A percentile compares a stretch with the other conserved stretches of the same genome.
Evolutionary conservation across 2,329 filamentous ascomycete genomes (phyloP).

Genomic region (Cordyceps cicadae): DNA sequence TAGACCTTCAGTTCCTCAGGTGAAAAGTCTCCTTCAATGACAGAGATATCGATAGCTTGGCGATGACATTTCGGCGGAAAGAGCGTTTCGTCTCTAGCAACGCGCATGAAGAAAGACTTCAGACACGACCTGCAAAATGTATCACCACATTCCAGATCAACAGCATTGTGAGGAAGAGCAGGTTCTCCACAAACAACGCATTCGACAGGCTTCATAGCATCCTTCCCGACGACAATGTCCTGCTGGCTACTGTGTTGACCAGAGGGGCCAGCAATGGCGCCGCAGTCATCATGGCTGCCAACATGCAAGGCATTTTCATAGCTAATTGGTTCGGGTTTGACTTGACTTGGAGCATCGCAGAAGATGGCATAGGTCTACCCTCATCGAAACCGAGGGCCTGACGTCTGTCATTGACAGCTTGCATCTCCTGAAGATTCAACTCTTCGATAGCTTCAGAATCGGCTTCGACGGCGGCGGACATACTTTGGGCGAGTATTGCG

Average conservation of each 20-base stretch:
- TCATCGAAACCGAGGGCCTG: too few relatives aligned
- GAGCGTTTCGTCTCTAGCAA: conserved; percentile 8
- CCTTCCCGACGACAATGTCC: too few relatives aligned
- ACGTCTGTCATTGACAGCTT: not conserved
- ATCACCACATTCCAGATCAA: conserved; percentile 5
- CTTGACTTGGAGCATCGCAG: too few relatives aligned
- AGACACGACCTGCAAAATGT: conserved; percentile 12
- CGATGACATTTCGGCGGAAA: conserved; percentile 12
- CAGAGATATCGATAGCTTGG: conserved; percentile 4
- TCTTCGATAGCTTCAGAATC: conserved; percentile 9
- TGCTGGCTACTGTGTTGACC: too few relatives aligned
- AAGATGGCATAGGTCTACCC: too few relatives aligned
- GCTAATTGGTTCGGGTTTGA: too few relatives aligned
- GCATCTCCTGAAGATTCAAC: not conserved
- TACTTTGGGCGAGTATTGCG: conserved; percentile 10
- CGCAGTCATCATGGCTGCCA: too few relatives aligned
- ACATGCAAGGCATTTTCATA: too few relatives aligned
- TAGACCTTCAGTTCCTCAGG: conserved; percentile 7
- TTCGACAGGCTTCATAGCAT: too few relatives aligned
- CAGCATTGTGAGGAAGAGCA: not conserved
- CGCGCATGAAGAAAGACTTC: conserved; percentile 10
- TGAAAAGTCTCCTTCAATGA: conserved; percentile 9
- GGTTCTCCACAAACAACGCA: too few relatives aligned
- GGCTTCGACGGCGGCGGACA: conserved; percentile 11
- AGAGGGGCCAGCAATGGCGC: too few relatives aligned